Conservation (phyloP, 2,329 filamentous ascomycete genomes). For the Westerdykella sp. region DNA sequence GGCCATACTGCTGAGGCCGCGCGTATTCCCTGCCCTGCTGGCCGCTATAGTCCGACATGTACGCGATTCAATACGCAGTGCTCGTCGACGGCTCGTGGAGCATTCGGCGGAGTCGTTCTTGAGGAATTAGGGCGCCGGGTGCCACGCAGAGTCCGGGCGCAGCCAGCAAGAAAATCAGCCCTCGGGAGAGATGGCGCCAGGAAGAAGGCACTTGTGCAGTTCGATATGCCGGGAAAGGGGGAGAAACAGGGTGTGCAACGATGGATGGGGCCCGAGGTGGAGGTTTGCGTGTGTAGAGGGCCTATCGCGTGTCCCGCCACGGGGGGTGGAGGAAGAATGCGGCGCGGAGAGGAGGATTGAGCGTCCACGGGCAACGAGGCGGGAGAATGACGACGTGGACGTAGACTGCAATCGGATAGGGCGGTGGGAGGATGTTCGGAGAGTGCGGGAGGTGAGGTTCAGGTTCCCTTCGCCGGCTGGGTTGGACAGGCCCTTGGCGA, state of each 20-base stretch:
- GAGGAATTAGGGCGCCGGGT: too few species aligned
- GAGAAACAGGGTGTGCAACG: too few species aligned
- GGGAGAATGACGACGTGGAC: conserved; percentile 5
- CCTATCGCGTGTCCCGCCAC: too few species aligned
- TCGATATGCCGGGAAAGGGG: too few species aligned
- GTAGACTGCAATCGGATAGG: conserved; percentile 8
- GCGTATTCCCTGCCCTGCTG: conserved; percentile 56
- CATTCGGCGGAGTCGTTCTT: too few species aligned
- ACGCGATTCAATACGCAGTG: conserved; percentile 12
- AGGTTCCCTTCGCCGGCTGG: not conserved
- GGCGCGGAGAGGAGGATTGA: too few species aligned
- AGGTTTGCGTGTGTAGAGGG: conserved; percentile 2
- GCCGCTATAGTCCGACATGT: conserved; percentile 59
- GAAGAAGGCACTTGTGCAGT: too few species aligned
- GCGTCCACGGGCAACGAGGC: conserved; percentile 1
- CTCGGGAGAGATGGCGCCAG: too few species aligned
- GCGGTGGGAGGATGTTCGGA: conserved; percentile 1
- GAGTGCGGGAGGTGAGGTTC: not conserved
- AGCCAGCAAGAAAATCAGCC: too few species aligned
- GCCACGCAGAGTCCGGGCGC: too few species aligned
- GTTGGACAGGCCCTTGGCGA: not conserved
- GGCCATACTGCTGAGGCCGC: conserved; percentile 48
- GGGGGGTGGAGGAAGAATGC: too few species aligned
- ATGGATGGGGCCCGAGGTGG: conserved; percentile 7
- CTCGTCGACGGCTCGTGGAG: too few species aligned